Evolutionary conservation across 148 eudicot genomes (phyloP).

Genomic region (Chenopodium album): DNA sequence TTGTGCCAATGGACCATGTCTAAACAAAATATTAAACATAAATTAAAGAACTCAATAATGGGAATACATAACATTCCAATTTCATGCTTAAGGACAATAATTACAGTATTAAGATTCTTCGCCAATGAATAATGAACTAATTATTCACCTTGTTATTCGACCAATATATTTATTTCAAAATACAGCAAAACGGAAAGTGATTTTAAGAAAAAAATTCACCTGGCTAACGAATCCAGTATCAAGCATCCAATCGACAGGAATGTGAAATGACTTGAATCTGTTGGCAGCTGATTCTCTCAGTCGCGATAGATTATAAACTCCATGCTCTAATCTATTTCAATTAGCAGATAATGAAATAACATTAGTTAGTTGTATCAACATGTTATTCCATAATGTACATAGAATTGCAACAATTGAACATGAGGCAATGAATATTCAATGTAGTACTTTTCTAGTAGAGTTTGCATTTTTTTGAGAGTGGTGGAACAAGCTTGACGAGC

Average conservation of each 20-base stretch:
- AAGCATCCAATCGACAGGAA: constrained; percentile 94
- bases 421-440: not conserved
- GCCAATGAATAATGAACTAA: not conserved
- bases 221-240: constrained; percentile 79
- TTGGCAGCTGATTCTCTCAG: constrained; percentile 77
- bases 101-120: not conserved
- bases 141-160: not conserved
- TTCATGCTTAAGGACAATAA: constrained; percentile 8
- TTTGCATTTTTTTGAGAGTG: constrained; percentile 94
- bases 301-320: constrained; percentile 80
- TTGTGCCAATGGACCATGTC: not conserved
- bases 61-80: constrained; percentile 4
- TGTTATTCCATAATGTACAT: no score
- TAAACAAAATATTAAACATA: constrained; percentile 9
- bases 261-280: constrained; percentile 64
- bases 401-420: not conserved
- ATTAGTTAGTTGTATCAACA: not conserved
- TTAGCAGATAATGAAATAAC: not conserved
- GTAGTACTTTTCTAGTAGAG: constrained; percentile 78
- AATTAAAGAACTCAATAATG: constrained; percentile 4
- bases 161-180: not conserved
- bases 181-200: not conserved
- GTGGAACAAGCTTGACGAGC: constrained; percentile 67
- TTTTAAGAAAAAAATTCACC: constrained; percentile 34
- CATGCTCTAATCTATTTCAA: constrained; percentile 78